Conservation (phyloP, 257 asterid species). For the Penstemon barbatus region DNA sequence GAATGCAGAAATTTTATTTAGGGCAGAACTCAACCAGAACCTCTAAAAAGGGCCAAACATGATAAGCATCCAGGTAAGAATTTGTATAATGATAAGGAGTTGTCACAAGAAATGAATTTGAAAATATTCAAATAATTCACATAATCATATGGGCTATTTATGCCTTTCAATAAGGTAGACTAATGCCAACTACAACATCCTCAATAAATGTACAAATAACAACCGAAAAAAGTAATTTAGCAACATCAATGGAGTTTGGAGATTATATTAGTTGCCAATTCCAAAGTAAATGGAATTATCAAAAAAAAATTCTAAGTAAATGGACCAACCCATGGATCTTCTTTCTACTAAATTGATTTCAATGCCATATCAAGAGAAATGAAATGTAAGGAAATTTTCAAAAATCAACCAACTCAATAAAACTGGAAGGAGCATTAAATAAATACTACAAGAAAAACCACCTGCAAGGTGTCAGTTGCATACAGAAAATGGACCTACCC, state of each 20-base stretch:
- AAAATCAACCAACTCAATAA: background rate
- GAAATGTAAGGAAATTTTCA: background rate
- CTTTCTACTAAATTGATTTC: background rate
- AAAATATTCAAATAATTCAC: conserved; percentile 3
- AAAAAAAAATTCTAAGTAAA: background rate
- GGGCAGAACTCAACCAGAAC: conserved; percentile 13
- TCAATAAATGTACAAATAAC: background rate
- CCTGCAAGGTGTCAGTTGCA: conserved; percentile 26
- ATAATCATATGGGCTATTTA: conserved; percentile 3
- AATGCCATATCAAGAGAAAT: conserved; percentile 8
- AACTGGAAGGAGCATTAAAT: conserved; percentile 14
- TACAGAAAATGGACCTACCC: background rate
- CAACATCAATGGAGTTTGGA: background rate
- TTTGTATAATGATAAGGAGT: background rate
- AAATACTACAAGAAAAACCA: conserved; percentile 4
- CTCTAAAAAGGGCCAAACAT: conserved; percentile 2
- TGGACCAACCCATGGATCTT: too few species aligned
- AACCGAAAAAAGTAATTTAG: background rate
- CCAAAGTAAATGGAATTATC: conserved; percentile 7
- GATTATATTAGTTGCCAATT: background rate
- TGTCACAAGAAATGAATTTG: conserved; percentile 9
- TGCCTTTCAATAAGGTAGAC: conserved; percentile 18
- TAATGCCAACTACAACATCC: conserved; percentile 16
- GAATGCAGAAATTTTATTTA: conserved; percentile 7
- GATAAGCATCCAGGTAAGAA: background rate